Evolutionary conservation across 1,139 yeast species (phyloP).

Genomic region (Saccharomyces hybrid): DNA sequence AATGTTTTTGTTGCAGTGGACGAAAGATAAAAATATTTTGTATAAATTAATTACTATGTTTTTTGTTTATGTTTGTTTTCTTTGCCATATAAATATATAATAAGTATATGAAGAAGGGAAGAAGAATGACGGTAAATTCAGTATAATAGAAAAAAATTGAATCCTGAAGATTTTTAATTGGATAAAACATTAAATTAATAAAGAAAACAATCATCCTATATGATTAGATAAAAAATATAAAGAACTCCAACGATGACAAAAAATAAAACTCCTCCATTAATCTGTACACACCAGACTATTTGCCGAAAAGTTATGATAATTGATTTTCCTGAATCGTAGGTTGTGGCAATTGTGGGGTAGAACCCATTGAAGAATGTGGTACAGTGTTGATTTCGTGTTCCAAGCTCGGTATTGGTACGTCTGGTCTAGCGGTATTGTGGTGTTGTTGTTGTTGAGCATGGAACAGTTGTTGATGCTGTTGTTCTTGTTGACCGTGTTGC

Average conservation of each 20-base stretch:
- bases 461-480: not conserved
- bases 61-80: not conserved
- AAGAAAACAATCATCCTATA: not conserved
- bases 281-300: not conserved
- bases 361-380: not conserved
- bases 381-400: not conserved
- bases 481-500: not conserved
- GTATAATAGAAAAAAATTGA: no score
- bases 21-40: slow-evolving; percentile 13
- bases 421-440: slow-evolving; percentile 1
- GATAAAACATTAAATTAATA: no score
- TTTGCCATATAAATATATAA: not conserved
- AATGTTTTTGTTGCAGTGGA: slow-evolving; percentile 43
- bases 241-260: not conserved
- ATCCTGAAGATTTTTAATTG: no score
- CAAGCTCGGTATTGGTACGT: not conserved
- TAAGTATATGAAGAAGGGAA: not conserved
- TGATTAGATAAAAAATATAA: not conserved
- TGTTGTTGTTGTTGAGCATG: slow-evolving; percentile 3
- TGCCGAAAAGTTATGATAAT: not conserved
- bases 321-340: not conserved
- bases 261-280: not conserved
- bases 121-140: not conserved
- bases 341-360: slow-evolving; percentile 1
- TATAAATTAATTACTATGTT: not conserved